Percentiles rank a stretch among this genome's conserved stretches.
phyloP scores from a whole-genome alignment of 345 rosid species.

The Euclidium syriacum region DNA sequence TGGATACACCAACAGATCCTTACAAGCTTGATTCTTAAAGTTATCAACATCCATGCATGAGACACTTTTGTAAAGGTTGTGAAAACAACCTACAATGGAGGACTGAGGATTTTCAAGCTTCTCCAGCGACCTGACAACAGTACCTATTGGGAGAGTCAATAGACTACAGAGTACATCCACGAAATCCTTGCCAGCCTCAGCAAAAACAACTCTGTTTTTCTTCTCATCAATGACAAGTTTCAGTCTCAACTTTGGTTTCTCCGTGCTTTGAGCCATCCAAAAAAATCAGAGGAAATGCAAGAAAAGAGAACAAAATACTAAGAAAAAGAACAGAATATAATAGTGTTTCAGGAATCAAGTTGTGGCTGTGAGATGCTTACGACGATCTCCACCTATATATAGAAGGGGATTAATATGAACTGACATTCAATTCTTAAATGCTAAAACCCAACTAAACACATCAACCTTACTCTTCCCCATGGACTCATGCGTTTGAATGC shows the following conservation, averaged over 20 bases:
- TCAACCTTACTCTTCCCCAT: no score
- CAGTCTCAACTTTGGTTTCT: background rate
- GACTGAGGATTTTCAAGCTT: background rate
- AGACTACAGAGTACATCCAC: slow-evolving; percentile 20
- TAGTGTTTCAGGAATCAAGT: no score
- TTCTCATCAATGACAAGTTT: slow-evolving; percentile 20
- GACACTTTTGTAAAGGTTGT: slow-evolving; percentile 8
- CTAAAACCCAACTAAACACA: no score
- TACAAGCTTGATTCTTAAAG: slow-evolving; percentile 1
- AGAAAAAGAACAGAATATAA: no score
- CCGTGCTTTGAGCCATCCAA: no score
- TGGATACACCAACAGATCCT: slow-evolving; percentile 7
- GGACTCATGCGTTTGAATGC: no score
- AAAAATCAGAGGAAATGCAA: no score
- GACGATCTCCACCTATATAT: no score
- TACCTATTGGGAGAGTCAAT: slow-evolving; percentile 11
- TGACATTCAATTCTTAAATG: no score
- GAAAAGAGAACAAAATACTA: no score
- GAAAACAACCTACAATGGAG: background rate
- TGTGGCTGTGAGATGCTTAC: no score
- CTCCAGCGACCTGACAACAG: background rate
- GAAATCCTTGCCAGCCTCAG: slow-evolving; percentile 24
- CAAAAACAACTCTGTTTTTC: slow-evolving; percentile 21
- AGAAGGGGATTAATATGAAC: no score
- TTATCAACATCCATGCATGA: background rate